phyloP scores from a whole-genome alignment of 2,329 filamentous ascomycete species.

The Stagonosporopsis rhizophila region DNA sequence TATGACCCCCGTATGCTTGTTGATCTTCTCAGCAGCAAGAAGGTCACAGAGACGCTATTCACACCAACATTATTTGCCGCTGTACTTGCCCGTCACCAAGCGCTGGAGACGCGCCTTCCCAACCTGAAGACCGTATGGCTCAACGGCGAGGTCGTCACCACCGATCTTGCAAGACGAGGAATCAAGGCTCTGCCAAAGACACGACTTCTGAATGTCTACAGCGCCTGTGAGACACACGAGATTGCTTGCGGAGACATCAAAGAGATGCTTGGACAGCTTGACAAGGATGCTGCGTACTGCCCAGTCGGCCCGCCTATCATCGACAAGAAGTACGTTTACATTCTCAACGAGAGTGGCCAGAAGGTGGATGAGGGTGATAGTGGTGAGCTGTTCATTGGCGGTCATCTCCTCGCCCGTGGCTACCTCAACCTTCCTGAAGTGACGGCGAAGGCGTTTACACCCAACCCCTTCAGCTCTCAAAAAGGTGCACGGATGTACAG shows the following conservation, averaged over 20 bases:
- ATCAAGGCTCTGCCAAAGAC: slow-evolving; percentile 72
- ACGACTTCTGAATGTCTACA: slow-evolving; percentile 80
- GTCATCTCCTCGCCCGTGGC: slow-evolving; percentile 71
- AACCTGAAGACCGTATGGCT: slow-evolving; percentile 76
- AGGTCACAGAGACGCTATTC: slow-evolving; percentile 82
- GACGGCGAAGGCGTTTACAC: slow-evolving; percentile 74
- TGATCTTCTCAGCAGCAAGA: slow-evolving; percentile 69
- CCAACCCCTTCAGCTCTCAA: slow-evolving; percentile 67
- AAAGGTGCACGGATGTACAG: slow-evolving; percentile 74
- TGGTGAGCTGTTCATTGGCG: slow-evolving; percentile 79
- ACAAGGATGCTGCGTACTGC: slow-evolving; percentile 70
- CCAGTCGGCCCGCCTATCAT: slow-evolving; percentile 73
- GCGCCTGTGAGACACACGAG: slow-evolving; percentile 82
- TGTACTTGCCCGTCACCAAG: slow-evolving; percentile 72
- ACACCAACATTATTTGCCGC: slow-evolving; percentile 80
- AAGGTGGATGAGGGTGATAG: slow-evolving; percentile 65
- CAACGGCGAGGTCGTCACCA: slow-evolving; percentile 83
- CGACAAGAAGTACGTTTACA: slow-evolving; percentile 72
- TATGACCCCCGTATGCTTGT: slow-evolving; percentile 79
- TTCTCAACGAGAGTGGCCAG: slow-evolving; percentile 73
- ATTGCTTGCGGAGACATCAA: slow-evolving; percentile 78
- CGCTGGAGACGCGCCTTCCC: slow-evolving; percentile 69
- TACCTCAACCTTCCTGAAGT: slow-evolving; percentile 83
- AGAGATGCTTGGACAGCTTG: slow-evolving; percentile 64
- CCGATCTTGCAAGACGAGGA: slow-evolving; percentile 74